Evolutionary conservation across 495 filamentous ascomycete genomes (phyloP), one percentile per base, ranked within the genome.

Genomic region (Daldinia loculata): DNA sequence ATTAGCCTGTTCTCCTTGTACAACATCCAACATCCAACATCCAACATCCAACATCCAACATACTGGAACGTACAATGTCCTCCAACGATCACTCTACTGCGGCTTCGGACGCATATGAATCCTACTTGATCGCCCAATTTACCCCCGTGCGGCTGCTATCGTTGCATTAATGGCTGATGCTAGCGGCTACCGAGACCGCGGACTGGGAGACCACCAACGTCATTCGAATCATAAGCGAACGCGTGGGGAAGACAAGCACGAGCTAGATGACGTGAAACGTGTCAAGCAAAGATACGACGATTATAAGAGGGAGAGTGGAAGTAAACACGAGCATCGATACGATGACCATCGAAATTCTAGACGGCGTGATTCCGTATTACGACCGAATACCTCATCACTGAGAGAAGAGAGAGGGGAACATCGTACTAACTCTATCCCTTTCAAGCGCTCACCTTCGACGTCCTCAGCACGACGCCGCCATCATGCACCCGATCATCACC

Each of bases 161-260:
- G 63, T 71, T 71, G 63, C 69, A 71, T 62, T n/a, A 48, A 70
- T 70, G 68, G 50, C 48, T 32, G 56, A 66, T 26, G 34, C 59
- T 66, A 63, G 58, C 52, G 38, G 1, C 17, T 72, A 56, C 69
- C 69, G 60, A 32, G 63, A 50, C 69, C 59, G 50, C 22, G 69
- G 69, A 45, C 26, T 43, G 45, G 69, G 69, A 17, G 64, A 55
- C 26, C n/a, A 36, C n/a, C 41, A n/a, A 63, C 59, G 56, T 60
- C 53, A 67, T 67, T 63, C 64, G 60, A 56, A 43, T n/a, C 60
- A 64, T 56, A 63, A 63, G 34, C 69, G 69, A 72, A 63, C 69
- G 64, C 63, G 64, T 72, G 69, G 69, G 60, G 69, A 34, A 64
- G 69, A 67, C 0, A 63, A 59, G 29, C 22, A 48, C 43, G 19